Evolutionary conservation across 129 eudicot species (phyloP), one percentile per base, ranked within the genome.

Genomic region (Glebionis coronaria): DNA sequence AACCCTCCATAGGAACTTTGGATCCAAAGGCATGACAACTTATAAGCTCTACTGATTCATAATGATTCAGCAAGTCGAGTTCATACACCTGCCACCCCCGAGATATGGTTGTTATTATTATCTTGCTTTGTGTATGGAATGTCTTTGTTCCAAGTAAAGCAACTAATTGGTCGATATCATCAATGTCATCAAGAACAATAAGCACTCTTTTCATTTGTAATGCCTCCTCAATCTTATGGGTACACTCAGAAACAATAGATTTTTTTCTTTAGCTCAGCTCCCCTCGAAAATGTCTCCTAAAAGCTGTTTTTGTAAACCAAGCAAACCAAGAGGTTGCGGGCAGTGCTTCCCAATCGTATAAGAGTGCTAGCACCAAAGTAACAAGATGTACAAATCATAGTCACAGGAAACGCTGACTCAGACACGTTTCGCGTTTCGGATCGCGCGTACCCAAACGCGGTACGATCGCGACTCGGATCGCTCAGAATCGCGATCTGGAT

Each of bases 61-160:
- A 4, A 46, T 46, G 9, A 12, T 46, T 46, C 1, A 46, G 4
- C 15, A 46, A 52, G 4, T 52, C 21, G 19, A 52, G 57, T 18
- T 52, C 19, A 11, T 52, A 6, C 57, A 52, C 57, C 57, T 5
- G 57, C 9, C 57, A 66, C 15, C 29, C 18, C 11, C 28, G 12
- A 27, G 59, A 28, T 66, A 49, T 49, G 46, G 71, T 66, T 28
- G 71, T 66, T 50, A 66, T 66, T 66, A 66, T 66, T 2, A 66
- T 66, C 60, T 50, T 68, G 63, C 53, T 68, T 8, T 68, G 38
- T 38, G 73, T 68, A 20, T n/a, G 53, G 7, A 54, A 54, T 19
- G 8, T 35, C 40, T 68, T 54, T 38, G 63, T 66, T 52, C 27
- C 57, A 16, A 52, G 57, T 52, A 52, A 16, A 52, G 25, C 12